Conservation (phyloP, 2,329 filamentous ascomycete genomes). For the Leptosphaerulina australis region DNA sequence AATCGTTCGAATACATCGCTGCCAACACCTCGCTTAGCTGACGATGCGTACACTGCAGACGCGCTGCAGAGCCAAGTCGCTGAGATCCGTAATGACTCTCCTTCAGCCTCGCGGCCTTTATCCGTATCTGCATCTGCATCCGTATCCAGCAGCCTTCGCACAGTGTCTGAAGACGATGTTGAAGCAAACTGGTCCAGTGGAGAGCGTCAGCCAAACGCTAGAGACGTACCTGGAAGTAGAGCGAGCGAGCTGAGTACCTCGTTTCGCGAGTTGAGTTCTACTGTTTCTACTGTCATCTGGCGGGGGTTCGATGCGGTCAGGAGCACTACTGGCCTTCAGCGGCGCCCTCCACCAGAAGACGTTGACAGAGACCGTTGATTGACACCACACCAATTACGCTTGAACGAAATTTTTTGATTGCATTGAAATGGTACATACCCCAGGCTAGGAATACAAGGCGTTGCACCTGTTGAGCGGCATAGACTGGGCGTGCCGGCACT, state of each 20-base stretch:
- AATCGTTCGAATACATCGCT: slow-evolving; percentile 35
- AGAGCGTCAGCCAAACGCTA: slow-evolving; percentile 50
- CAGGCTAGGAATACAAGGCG: slow-evolving; percentile 7
- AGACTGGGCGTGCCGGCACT: slow-evolving; percentile 6
- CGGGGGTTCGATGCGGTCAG: slow-evolving; percentile 44
- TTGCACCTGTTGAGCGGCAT: slow-evolving; percentile 14
- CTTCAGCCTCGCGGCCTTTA: slow-evolving; percentile 59
- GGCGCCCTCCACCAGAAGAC: slow-evolving; percentile 38
- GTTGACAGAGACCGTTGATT: slow-evolving; percentile 44
- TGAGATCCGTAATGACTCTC: slow-evolving; percentile 54
- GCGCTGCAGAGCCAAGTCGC: slow-evolving; percentile 54
- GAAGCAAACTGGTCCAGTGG: slow-evolving; percentile 46
- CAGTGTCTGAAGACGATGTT: slow-evolving; percentile 31
- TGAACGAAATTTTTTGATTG: slow-evolving; percentile 4
- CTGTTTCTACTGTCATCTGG: slow-evolving; percentile 46
- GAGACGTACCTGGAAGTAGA: slow-evolving; percentile 23
- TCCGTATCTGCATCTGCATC: slow-evolving; percentile 36
- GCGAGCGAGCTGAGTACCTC: slow-evolving; percentile 31
- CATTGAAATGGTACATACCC: slow-evolving; percentile 17
- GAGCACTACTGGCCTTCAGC: slow-evolving; percentile 36
- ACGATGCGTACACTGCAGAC: slow-evolving; percentile 48
- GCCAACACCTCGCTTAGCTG: slow-evolving; percentile 22
- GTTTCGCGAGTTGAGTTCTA: slow-evolving; percentile 39
- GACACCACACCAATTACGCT: not conserved
- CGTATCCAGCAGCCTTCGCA: slow-evolving; percentile 6